Conservation (phyloP, 208 protist species). For the Herpetomonas samuelpessoai region DNA sequence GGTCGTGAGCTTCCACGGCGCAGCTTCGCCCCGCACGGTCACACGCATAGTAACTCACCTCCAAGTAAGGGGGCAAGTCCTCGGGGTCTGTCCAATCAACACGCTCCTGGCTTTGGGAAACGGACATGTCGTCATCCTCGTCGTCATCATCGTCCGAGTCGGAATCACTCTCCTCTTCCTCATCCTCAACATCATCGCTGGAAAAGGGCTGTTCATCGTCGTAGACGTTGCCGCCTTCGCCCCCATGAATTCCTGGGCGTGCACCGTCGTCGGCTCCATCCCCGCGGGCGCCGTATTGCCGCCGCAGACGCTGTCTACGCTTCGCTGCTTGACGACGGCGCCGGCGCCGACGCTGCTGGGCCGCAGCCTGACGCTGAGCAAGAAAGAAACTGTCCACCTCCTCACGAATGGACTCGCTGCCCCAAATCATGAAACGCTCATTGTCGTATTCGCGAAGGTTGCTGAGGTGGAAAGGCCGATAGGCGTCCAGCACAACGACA, state of each 20-base stretch:
- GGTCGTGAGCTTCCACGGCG: conserved; percentile 74
- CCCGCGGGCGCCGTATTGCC: not conserved
- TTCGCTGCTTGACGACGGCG: conserved; percentile 19
- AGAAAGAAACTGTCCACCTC: conserved; percentile 80
- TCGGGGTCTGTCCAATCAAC: conserved; percentile 49
- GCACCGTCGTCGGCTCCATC: not conserved
- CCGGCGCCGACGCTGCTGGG: conserved; percentile 17
- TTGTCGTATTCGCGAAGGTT: conserved; percentile 61
- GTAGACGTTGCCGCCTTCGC: not conserved
- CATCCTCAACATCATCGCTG: conserved; percentile 2
- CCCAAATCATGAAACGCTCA: conserved; percentile 60
- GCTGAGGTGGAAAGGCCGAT: conserved; percentile 68
- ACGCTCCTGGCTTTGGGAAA: conserved; percentile 43
- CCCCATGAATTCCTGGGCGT: no score
- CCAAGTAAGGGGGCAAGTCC: conserved; percentile 43
- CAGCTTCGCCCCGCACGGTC: conserved; percentile 68
- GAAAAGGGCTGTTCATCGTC: not conserved
- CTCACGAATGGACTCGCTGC: conserved; percentile 39
- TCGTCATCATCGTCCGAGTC: conserved; percentile 12
- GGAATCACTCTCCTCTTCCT: conserved; percentile 9
- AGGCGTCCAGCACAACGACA: conserved; percentile 75
- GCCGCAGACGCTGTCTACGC: conserved; percentile 15
- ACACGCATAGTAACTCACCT: conserved; percentile 61
- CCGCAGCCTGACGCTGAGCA: conserved; percentile 25
- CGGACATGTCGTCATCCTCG: conserved; percentile 26